These are phyloP conservation scores for Oryza glaberrima DNA, from an alignment of 176 grass and related monocot genomes.

Conservation along the genomic window DNA sequence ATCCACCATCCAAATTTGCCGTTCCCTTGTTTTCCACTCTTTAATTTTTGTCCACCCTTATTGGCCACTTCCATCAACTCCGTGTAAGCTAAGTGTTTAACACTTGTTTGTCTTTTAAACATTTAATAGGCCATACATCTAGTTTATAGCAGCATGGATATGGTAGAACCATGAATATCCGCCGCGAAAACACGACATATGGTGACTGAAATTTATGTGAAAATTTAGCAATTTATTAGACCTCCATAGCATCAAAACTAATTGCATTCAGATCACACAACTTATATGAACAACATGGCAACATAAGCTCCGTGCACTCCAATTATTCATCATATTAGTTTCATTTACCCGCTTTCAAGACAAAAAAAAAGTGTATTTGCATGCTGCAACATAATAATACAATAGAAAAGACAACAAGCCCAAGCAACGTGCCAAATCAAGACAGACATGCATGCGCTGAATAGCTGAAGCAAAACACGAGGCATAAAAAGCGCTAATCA, in stretches of 20 bases:
- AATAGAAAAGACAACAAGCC: neutral
- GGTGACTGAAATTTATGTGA: neutral
- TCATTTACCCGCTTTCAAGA: neutral
- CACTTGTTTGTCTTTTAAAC: neutral
- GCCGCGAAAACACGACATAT: neutral
- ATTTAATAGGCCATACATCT: neutral
- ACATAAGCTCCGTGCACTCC: conserved; percentile 3
- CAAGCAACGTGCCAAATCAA: conserved; percentile 17
- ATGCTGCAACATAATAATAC: neutral
- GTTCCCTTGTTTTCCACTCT: neutral
- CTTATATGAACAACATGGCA: neutral
- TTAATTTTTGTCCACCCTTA: neutral
- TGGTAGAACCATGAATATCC: conserved; percentile 4
- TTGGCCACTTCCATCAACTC: neutral
- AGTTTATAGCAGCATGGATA: conserved; percentile 12
- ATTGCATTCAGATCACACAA: neutral
- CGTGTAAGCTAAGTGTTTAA: neutral
- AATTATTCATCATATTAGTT: conserved; percentile 1
- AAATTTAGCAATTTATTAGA: neutral
- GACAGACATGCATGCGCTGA: conserved; percentile 23
- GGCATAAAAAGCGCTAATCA: conserved; percentile 19
- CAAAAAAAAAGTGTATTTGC: conserved; percentile 7
- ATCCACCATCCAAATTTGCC: neutral
- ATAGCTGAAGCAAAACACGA: neutral
- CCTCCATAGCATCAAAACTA: conserved; percentile 9